phyloP scores from a whole-genome alignment of 768 basidiomycete species.

The Clathrus columnatus region DNA sequence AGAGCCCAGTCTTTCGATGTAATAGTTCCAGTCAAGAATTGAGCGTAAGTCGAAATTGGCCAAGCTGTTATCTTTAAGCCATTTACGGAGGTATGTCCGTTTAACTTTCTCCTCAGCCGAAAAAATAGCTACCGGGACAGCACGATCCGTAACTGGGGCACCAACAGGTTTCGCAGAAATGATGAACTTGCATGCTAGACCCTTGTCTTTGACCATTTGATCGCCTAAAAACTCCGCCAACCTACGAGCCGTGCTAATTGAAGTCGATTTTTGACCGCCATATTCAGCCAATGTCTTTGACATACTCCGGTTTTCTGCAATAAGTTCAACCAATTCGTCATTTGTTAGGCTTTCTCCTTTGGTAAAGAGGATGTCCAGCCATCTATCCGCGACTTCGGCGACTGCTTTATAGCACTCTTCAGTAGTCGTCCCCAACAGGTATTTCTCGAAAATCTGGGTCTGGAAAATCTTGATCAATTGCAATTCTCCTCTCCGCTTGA shows the following conservation, averaged over 20 bases:
- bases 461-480: slow-evolving; percentile 99
- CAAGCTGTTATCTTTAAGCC: slow-evolving; percentile 91
- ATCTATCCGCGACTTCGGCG: slow-evolving; percentile 88
- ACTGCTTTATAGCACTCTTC: slow-evolving; percentile 95
- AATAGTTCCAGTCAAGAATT: slow-evolving; percentile 97
- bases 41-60: slow-evolving; percentile 83
- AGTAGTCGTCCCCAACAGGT: slow-evolving; percentile 85
- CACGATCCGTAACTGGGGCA: slow-evolving; percentile 93
- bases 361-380: slow-evolving; percentile 92
- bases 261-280: slow-evolving; percentile 93
- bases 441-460: slow-evolving; percentile 96
- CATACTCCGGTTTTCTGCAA: slow-evolving; percentile 98
- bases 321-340: slow-evolving; percentile 92
- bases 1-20: slow-evolving; percentile 93
- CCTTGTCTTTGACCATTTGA: slow-evolving; percentile 99
- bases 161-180: slow-evolving; percentile 91
- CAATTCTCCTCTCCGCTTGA: slow-evolving; percentile 93
- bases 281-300: slow-evolving; percentile 94
- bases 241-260: slow-evolving; percentile 91
- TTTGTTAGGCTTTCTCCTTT: slow-evolving; percentile 78
- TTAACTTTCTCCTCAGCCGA: slow-evolving; percentile 91
- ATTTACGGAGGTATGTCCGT: slow-evolving; percentile 83
- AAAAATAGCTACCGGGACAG: slow-evolving; percentile 95
- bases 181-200: slow-evolving; percentile 97
- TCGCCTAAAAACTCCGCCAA: slow-evolving; percentile 95